Evolutionary conservation across 2,329 filamentous ascomycete species (phyloP), one percentile per base, ranked within the genome.

Genomic region (Claviceps capensis): DNA sequence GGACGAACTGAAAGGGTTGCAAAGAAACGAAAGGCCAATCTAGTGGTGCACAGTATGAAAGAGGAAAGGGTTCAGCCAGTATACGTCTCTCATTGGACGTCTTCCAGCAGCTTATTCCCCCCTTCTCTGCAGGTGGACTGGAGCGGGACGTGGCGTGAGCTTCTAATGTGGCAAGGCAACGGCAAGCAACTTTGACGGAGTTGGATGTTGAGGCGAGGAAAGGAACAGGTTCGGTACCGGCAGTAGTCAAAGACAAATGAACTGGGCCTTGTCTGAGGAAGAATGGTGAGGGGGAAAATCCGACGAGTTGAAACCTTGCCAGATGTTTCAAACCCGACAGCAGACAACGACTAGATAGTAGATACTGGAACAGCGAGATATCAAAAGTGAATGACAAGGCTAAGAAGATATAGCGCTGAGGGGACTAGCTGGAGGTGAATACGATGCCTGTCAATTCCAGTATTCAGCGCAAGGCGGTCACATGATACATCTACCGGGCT

Each of bases 401-500:
- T 42, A 46, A 22, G 17, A 49, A 52, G 22, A 38, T 17, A 44
- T 13, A 42, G 22, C 17, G 49, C 38, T 43, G 37, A 47, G 23
- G 34, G 41, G 30, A n/a, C 41, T 43, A 43, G 16, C 37, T 30
- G 30, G 19, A 52, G 36, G 19, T 40, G 23, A 54, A 44, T 30
- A 45, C 44, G 30, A 37, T 48, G 52, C 48, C 47, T 48, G 47
- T 46, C 30, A 38, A 41, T 47, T 42, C 41, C 16, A 17, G 52
- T 23, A 34, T 45, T 53, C 56, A 55, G 55, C 56, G 53, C 43
- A 47, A 46, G 50, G 47, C 38, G 49, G 50, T 49, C 50, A 54
- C 51, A 19, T 19, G 19, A 19, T 19, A 19, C 19, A 52, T 52
- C 41, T 51, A 44, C 42, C 49, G 36, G 44, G 51, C 22, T 22